Evolutionary conservation across 2,329 filamentous ascomycete genomes (phyloP).

Genomic region (Botryotinia globosa): DNA sequence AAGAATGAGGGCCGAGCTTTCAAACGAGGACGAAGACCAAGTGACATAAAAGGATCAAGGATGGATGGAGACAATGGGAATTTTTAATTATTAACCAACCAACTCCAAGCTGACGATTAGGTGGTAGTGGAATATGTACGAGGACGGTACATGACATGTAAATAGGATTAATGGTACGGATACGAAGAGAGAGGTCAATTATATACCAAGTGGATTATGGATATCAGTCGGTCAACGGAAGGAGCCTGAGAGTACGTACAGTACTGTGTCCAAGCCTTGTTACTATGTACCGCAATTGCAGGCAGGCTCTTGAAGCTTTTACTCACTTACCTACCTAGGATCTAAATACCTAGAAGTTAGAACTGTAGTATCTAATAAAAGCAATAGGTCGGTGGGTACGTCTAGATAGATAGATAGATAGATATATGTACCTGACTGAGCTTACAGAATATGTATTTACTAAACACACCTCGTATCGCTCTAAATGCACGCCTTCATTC

Average conservation of each 20-base stretch:
- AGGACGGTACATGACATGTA: not conserved
- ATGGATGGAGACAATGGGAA: constrained; percentile 3
- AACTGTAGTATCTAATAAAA: no score
- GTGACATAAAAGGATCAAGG: constrained; percentile 34
- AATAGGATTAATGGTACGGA: not conserved
- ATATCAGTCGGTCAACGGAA: constrained; percentile 2
- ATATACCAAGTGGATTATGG: not conserved
- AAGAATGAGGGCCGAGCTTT: constrained; percentile 59
- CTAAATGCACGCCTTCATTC: not conserved
- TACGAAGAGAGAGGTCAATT: not conserved
- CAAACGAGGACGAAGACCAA: constrained; percentile 49
- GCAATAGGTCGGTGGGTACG: no score
- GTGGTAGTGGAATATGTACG: not conserved
- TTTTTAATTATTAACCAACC: not conserved
- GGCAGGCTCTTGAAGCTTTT: not conserved
- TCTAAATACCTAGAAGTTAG: no score
- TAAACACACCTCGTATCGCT: not conserved
- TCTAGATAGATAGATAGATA: no score
- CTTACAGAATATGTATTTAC: not conserved
- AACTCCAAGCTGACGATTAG: not conserved
- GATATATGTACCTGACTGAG: not conserved
- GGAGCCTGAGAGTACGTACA: not conserved
- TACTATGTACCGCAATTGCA: not conserved
- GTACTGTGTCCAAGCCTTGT: not conserved
- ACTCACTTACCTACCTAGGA: not conserved